These are phyloP conservation scores for Podospora anserina DNA, from an alignment of 495 filamentous ascomycete genomes.

Conservation along the genomic window DNA sequence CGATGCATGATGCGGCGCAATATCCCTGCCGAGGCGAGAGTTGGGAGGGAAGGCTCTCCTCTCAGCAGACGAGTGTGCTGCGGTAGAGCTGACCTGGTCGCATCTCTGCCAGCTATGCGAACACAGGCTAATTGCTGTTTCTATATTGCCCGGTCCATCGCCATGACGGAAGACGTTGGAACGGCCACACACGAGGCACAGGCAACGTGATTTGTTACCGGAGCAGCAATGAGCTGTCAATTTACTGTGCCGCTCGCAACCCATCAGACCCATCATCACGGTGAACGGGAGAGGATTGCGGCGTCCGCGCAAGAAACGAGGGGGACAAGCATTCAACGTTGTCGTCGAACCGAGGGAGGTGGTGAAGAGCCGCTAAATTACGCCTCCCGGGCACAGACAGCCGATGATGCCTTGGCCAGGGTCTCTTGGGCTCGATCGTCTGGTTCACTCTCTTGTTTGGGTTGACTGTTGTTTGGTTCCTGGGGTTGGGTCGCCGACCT, in stretches of 20 bases:
- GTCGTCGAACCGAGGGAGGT: constrained; percentile 15
- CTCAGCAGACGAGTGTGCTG: constrained; percentile 4
- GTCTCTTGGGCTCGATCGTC: constrained; percentile 5
- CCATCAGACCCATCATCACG: constrained; percentile 1
- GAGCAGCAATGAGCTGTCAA: constrained; percentile 18
- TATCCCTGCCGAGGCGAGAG: constrained; percentile 17
- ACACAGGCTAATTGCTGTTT: constrained; percentile 33
- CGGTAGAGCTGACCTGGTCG: constrained; percentile 6
- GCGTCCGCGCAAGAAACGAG: constrained; percentile 14
- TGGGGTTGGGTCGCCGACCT: constrained; percentile 7
- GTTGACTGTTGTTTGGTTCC: not conserved
- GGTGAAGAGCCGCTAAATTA: constrained; percentile 10
- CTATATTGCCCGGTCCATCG: constrained; percentile 21
- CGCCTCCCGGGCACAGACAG: constrained; percentile 6
- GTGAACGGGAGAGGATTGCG: constrained; percentile 16
- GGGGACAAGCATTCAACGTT: constrained; percentile 11
- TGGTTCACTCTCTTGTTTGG: constrained; percentile 4
- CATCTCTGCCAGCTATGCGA: not conserved
- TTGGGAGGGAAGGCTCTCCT: not conserved
- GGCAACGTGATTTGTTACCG: constrained; percentile 5
- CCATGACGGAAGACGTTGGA: not conserved
- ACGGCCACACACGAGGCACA: constrained; percentile 8
- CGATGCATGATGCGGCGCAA: constrained; percentile 15
- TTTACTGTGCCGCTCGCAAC: constrained; percentile 27
- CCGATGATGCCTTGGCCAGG: constrained; percentile 3